phyloP scores from a whole-genome alignment of 257 asterid species.

The Gentiana straminea region DNA sequence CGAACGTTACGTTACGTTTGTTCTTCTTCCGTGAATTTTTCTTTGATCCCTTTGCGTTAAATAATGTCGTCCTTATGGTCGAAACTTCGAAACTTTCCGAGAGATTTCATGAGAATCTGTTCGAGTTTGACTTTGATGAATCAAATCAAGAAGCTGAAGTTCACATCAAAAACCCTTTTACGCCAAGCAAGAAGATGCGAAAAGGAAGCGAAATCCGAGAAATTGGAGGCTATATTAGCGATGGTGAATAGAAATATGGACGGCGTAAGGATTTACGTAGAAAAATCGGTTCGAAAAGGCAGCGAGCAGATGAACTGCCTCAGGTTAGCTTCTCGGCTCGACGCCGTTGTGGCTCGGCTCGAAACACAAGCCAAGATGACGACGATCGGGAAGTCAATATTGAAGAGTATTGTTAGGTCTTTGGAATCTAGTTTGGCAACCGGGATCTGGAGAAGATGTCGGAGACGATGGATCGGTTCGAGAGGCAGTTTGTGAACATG shows the following conservation, averaged over 20 bases:
- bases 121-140: conserved; percentile 30
- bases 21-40: too few relatives aligned
- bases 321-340: conserved; percentile 86
- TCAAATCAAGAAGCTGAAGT: conserved; percentile 89
- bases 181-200: conserved; percentile 89
- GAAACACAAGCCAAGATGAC: conserved; percentile 97
- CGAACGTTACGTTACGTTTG: too few relatives aligned
- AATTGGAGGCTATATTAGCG: conserved; percentile 80
- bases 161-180: conserved; percentile 79
- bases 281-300: conserved; percentile 94
- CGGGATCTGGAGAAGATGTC: conserved; percentile 94
- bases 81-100: too few relatives aligned
- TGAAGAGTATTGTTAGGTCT: conserved; percentile 78
- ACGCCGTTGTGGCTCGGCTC: conserved; percentile 94
- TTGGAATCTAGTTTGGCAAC: conserved; percentile 67
- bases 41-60: too few relatives aligned
- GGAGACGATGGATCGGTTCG: conserved; percentile 92
- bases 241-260: conserved; percentile 99
- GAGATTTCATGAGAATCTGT: too few relatives aligned
- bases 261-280: conserved; percentile 97
- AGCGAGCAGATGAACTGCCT: conserved; percentile 94
- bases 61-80: too few relatives aligned
- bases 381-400: conserved; percentile 58
- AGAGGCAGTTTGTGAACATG: conserved; percentile 92
- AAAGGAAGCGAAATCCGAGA: conserved; percentile 87